Evolutionary conservation across 2,329 filamentous ascomycete species (phyloP).

Genomic region (Didymella pinodella): DNA sequence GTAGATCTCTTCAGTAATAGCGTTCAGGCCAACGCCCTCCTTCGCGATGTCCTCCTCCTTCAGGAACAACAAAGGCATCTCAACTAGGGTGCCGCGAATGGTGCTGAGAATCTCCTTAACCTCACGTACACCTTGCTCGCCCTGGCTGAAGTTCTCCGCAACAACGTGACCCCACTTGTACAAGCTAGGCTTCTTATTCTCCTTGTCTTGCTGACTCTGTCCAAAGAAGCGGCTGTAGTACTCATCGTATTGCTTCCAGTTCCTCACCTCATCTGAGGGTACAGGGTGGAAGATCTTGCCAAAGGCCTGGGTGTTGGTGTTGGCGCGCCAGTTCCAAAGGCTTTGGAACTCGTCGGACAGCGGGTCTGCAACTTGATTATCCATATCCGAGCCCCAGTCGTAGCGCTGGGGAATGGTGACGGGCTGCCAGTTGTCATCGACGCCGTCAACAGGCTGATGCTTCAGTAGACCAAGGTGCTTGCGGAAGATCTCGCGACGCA

Average conservation of each 20-base stretch:
- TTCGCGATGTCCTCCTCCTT: slow-evolving; percentile 86
- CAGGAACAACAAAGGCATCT: slow-evolving; percentile 91
- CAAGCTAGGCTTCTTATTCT: slow-evolving; percentile 59
- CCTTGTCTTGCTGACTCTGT: slow-evolving; percentile 52
- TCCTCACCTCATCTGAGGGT: slow-evolving; percentile 71
- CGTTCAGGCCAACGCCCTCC: slow-evolving; percentile 70
- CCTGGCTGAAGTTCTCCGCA: slow-evolving; percentile 56
- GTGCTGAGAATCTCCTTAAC: slow-evolving; percentile 73
- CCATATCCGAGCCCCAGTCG: slow-evolving; percentile 58
- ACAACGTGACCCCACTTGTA: slow-evolving; percentile 90
- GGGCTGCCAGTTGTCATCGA: slow-evolving; percentile 65
- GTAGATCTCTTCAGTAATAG: slow-evolving; percentile 59
- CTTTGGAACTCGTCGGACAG: slow-evolving; percentile 71
- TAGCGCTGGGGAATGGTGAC: slow-evolving; percentile 64
- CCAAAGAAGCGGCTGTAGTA: slow-evolving; percentile 74
- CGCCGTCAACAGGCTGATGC: slow-evolving; percentile 72
- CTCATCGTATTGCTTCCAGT: slow-evolving; percentile 75
- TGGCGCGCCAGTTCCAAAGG: slow-evolving; percentile 77
- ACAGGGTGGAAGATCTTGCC: slow-evolving; percentile 82
- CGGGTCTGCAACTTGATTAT: slow-evolving; percentile 74
- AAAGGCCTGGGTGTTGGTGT: slow-evolving; percentile 81
- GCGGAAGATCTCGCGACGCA: slow-evolving; percentile 85
- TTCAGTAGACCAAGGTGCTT: slow-evolving; percentile 88
- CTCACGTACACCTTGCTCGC: slow-evolving; percentile 54
- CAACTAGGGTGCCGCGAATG: slow-evolving; percentile 71